Evolutionary conservation across 2,329 filamentous ascomycete species (phyloP), one percentile per base, ranked within the genome.

Genomic region (Cladosporium austrohemisphaericum): DNA sequence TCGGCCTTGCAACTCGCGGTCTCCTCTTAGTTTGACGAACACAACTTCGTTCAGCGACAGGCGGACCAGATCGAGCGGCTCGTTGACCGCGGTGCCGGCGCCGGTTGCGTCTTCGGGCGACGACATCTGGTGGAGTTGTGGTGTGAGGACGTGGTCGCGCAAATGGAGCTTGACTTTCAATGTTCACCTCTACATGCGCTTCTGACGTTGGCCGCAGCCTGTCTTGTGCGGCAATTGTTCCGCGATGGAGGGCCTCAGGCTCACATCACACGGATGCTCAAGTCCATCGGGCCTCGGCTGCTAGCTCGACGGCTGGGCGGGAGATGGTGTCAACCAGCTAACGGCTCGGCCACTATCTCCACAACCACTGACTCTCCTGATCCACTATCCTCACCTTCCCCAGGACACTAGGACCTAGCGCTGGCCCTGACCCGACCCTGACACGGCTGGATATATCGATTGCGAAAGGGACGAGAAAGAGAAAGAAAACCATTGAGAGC

Each of bases 11-110:
- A 98, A 78, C 74, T 98, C 93, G 57, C 93, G 83, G 70, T 98
- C 93, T 60, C 93, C 93, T 65, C 93, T 82, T 57, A 98, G 79
- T 80, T 97, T 97, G 59, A 98, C 92, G 71, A 96, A 95, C 44
- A 98, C 93, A 37, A 93, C 83, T 71, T 98, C 93, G 69, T 97
- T 92, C 40, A 98, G 81, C 59, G 92, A 88, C 50, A 98, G 81
- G 60, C 91, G 88, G 60, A 98, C 93, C 33, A 98, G 83, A 70
- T 97, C 93, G 65, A 98, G 85, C 49, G 94, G 92, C 75, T 98
- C 92, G 46, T 91, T 84, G 50, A 90, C 86, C 48, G 65, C 65
- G 50, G 86, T 79, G 59, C 78, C 76, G 45, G 76, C 68, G 44
- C 44, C 33, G 32, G 44, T 33, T 58, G 84, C 82, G 58, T 84